Conservation (phyloP, 208 protist species). For the Leishmania major region DNA sequence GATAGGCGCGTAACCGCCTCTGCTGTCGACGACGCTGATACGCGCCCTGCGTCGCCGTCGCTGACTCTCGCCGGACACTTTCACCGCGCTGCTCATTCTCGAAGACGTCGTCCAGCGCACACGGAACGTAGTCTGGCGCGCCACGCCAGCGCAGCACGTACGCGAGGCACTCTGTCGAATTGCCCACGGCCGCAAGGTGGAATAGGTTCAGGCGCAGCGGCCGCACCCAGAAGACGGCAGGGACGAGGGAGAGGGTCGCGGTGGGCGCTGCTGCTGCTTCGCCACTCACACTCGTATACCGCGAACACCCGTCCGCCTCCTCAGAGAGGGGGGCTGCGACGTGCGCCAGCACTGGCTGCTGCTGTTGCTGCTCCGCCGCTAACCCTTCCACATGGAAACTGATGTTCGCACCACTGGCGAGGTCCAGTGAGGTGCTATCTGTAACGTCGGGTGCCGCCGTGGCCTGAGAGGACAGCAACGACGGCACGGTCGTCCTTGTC, state of each 20-base stretch:
- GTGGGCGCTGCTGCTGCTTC: conserved; percentile 3
- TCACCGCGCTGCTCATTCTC: conserved; percentile 11
- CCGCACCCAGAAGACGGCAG: conserved; percentile 18
- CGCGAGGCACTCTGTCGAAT: conserved; percentile 49
- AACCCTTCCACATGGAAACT: neutral
- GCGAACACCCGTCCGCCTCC: neutral
- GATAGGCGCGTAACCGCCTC: conserved; percentile 2
- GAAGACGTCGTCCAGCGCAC: conserved; percentile 20
- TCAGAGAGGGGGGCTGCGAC: conserved; percentile 13
- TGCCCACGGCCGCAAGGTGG: conserved; percentile 44
- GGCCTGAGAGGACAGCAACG: neutral
- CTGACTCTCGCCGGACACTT: conserved; percentile 11
- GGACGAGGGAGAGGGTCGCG: conserved; percentile 13
- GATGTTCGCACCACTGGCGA: neutral
- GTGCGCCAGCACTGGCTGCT: conserved; percentile 13
- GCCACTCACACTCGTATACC: neutral
- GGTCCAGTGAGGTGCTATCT: neutral
- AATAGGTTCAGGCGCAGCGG: conserved; percentile 34
- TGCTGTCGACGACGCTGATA: conserved; percentile 13
- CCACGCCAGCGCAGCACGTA: conserved; percentile 39
- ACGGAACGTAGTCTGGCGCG: conserved; percentile 42
- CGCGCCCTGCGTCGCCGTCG: conserved; percentile 18
- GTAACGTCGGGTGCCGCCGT: neutral
- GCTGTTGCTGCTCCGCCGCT: neutral
- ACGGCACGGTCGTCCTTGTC: neutral